phyloP scores from a whole-genome alignment of 106 monocot species.

The Dioscorea zingiberensis region DNA sequence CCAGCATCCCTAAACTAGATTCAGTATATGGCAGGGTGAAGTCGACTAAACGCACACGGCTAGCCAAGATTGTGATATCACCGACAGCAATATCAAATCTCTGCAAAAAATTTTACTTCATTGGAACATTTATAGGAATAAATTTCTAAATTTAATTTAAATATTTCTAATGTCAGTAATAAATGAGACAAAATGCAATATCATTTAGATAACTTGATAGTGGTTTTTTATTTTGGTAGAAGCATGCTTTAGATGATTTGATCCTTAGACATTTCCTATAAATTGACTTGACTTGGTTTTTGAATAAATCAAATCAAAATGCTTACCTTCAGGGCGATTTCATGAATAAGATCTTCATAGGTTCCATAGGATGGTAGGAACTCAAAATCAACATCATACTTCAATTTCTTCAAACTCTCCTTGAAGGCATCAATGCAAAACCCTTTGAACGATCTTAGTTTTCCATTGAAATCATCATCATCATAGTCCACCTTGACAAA shows the following conservation, averaged over 20 bases:
- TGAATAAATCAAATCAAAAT: neutral
- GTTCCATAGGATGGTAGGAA: neutral
- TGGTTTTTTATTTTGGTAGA: too few relatives aligned
- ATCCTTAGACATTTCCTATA: too few relatives aligned
- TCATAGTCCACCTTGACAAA: slow-evolving; percentile 6
- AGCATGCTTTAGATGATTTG: too few relatives aligned
- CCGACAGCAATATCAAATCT: slow-evolving; percentile 19
- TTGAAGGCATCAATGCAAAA: slow-evolving; percentile 29
- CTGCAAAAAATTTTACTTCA: slow-evolving; percentile 10
- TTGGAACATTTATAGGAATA: too few relatives aligned
- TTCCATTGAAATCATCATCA: neutral
- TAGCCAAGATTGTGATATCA: slow-evolving; percentile 16
- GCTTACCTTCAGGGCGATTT: slow-evolving; percentile 10
- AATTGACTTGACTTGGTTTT: neutral
- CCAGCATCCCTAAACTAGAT: slow-evolving; percentile 12
- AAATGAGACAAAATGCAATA: too few relatives aligned
- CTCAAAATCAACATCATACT: slow-evolving; percentile 16
- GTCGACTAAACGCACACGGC: neutral
- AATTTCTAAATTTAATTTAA: too few relatives aligned
- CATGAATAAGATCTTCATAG: slow-evolving; percentile 22
- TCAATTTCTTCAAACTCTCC: neutral
- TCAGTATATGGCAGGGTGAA: slow-evolving; percentile 18
- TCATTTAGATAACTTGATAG: too few relatives aligned
- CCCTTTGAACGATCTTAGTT: neutral
- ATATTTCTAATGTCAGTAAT: too few relatives aligned